Base-by-base conservation (phyloP, 2,329 filamentous ascomycete genomes). In the Alternaria brassicae region DNA sequence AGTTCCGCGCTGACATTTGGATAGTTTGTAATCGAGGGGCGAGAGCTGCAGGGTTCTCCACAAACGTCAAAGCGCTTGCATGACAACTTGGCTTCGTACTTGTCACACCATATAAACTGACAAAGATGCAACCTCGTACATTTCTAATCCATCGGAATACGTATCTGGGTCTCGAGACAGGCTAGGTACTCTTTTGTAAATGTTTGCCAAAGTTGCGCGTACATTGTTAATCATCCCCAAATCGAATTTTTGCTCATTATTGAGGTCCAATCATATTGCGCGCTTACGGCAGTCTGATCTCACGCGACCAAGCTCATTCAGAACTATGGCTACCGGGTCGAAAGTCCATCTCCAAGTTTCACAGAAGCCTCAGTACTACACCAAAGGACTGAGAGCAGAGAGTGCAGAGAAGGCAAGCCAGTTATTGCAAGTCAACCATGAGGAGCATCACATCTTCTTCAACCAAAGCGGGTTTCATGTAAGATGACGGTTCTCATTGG, bases 361-460 rank as follows among this genome's bases (percentile, higher is more conserved):
- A 10, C 77, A 83, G 55, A 61, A 78, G 12, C 83, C 84, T 0
- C 75, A 82, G 19, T 86, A 82, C 66, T 81, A 78, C 59, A 72
- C 80, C 2, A 71, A 73, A 61, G 80, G 61, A 78, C 78, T 82
- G 39, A 85, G 81, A 3, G 78, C 84, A 2, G 86, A 87, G 32
- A 84, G 88, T 0, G 90, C 92, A 0, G 79, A 81, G 37, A 88
- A 82, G 59, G 83, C 85, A 1, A 89, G 88, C 3, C 82, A 90
- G 62, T 78, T 96, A 4, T 79, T 97, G 17, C 91, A 96, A 73
- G 81, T 88, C 57, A 93, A 97, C 71, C 84, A 95, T 64, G 85
- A 85, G 27, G 88, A 79, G 81, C 84, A 93, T 68, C 91, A 96
- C 72, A 89, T 93, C 58, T 96, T 89, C 79, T 96, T 93, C 82